Conservation (phyloP, 148 eudicot species). For the Heliosperma pusillum region DNA sequence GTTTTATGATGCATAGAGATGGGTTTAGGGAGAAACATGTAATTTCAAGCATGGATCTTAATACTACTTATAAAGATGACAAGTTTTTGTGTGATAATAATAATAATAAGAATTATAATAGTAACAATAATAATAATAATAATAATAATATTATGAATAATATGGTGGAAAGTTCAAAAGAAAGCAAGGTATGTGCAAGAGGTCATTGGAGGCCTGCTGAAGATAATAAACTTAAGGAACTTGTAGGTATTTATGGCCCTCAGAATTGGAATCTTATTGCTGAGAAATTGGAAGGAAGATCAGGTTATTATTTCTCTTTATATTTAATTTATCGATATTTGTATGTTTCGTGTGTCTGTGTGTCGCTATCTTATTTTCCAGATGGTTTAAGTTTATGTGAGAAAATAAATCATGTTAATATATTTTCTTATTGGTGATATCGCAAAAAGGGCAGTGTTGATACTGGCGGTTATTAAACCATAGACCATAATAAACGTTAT, state of each 20-base stretch:
- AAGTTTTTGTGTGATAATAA: too few species aligned
- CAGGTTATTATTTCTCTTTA: slow-evolving; percentile 40
- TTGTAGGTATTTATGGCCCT: slow-evolving; percentile 79
- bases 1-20: slow-evolving; percentile 16
- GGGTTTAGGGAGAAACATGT: slow-evolving; percentile 20
- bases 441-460: too few species aligned
- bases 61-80: slow-evolving; percentile 21
- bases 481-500: too few species aligned
- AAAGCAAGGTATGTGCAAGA: slow-evolving; percentile 58
- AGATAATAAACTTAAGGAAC: slow-evolving; percentile 64
- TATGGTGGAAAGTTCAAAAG: slow-evolving; percentile 18
- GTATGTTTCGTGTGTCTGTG: too few species aligned
- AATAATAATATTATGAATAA: not conserved
- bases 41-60: slow-evolving; percentile 31
- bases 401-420: too few species aligned
- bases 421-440: too few species aligned
- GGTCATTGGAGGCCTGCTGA: slow-evolving; percentile 93
- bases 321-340: not conserved
- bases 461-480: too few species aligned
- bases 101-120: not conserved
- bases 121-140: not conserved
- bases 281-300: slow-evolving; percentile 71
- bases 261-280: slow-evolving; percentile 91
- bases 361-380: too few species aligned
- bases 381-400: too few species aligned